A percentile compares a stretch with the other conserved stretches of the same genome.
phyloP scores from a whole-genome alignment of 2,329 filamentous ascomycete species.

The Exophiala mesophila region DNA sequence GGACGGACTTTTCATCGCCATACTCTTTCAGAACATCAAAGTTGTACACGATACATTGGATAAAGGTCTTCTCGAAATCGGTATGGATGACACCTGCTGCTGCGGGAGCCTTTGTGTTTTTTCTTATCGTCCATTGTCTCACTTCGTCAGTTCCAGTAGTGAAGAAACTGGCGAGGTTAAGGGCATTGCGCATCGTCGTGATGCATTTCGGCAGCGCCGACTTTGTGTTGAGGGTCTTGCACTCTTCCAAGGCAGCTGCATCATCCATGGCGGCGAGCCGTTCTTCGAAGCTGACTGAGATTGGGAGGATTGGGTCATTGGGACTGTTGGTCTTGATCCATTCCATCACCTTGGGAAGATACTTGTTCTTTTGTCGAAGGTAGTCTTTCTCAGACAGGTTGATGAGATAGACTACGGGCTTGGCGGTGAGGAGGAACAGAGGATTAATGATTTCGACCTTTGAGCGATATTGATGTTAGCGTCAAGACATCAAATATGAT shows the following conservation, averaged over 20 bases:
- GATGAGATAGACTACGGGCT: constrained; percentile 94
- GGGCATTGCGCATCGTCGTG: constrained; percentile 82
- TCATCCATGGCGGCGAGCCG: constrained; percentile 75
- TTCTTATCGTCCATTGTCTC: constrained; percentile 95
- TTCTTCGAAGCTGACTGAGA: constrained; percentile 91
- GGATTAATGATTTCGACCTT: constrained; percentile 98
- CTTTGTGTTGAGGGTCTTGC: constrained; percentile 79
- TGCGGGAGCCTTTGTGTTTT: constrained; percentile 93
- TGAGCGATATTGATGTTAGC: constrained; percentile 24
- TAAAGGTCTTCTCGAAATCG: constrained; percentile 99
- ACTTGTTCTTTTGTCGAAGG: constrained; percentile 99
- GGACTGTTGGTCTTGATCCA: constrained; percentile 90
- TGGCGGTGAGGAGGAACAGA: constrained; percentile 88
- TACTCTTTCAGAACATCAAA: constrained; percentile 74
- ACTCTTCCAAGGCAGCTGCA: constrained; percentile 73
- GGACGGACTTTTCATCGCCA: constrained; percentile 82
- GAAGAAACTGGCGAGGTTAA: constrained; percentile 94
- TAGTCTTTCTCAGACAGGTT: constrained; percentile 97
- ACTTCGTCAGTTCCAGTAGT: constrained; percentile 94
- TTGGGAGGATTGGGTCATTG: constrained; percentile 85
- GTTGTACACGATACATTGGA: constrained; percentile 93
- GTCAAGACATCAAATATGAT: constrained; percentile 1
- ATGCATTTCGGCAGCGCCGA: constrained; percentile 90
- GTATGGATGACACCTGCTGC: constrained; percentile 97
- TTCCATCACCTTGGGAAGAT: constrained; percentile 85